Conservation (phyloP, 371 early-diverging fungal species). For the Saksenaea oblongispora region DNA sequence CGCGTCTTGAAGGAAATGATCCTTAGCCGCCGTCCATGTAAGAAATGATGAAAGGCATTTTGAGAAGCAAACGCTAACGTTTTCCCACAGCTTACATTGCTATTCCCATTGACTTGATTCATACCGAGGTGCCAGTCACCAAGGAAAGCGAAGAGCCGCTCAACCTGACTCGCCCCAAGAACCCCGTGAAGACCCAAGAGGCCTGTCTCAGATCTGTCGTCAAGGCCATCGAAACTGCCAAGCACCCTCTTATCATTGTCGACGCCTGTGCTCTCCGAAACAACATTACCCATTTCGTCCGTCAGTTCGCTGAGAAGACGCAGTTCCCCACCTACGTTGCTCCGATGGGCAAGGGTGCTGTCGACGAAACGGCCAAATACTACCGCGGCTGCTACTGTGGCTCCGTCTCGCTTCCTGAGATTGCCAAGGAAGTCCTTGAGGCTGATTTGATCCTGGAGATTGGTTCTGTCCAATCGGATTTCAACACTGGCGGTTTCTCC, state of each 20-base stretch:
- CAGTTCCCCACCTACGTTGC: slow-evolving; percentile 42
- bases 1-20: slow-evolving; percentile 25
- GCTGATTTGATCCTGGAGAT: slow-evolving; percentile 47
- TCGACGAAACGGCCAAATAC: slow-evolving; percentile 32
- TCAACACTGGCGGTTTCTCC: slow-evolving; percentile 55
- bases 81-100: slow-evolving; percentile 40
- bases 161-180: slow-evolving; percentile 16
- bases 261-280: slow-evolving; percentile 50
- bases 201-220: slow-evolving; percentile 26
- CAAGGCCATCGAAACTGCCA: slow-evolving; percentile 26
- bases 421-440: slow-evolving; percentile 32
- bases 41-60: background rate
- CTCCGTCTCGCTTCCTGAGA: slow-evolving; percentile 24
- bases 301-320: slow-evolving; percentile 30
- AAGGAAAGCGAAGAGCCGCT: slow-evolving; percentile 15
- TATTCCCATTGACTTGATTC: slow-evolving; percentile 47
- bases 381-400: slow-evolving; percentile 47
- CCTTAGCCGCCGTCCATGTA: slow-evolving; percentile 26
- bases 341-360: slow-evolving; percentile 52
- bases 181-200: slow-evolving; percentile 24
- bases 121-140: slow-evolving; percentile 24
- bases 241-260: slow-evolving; percentile 41
- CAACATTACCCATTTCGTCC: slow-evolving; percentile 23
- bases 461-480: slow-evolving; percentile 50
- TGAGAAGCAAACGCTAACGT: slow-evolving; percentile 11